Evolutionary conservation across 768 basidiomycete genomes (phyloP).

Genomic region (Macrolepiota albuminosa): DNA sequence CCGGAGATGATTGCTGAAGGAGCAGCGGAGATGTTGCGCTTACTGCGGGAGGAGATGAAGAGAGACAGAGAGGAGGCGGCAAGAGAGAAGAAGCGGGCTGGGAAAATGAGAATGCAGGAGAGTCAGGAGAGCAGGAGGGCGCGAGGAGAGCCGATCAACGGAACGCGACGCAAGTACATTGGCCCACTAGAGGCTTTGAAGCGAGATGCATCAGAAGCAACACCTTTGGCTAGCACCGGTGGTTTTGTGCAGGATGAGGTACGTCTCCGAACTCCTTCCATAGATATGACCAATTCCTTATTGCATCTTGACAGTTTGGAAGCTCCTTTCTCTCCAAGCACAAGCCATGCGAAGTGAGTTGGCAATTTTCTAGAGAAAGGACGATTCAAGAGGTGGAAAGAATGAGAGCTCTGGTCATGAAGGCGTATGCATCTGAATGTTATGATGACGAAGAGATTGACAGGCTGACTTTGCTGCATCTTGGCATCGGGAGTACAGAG

Average conservation of each 20-base stretch:
- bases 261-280: not conserved
- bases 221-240: not conserved
- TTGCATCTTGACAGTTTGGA: not conserved
- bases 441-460: not conserved
- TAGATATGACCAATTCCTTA: not conserved
- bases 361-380: not conserved
- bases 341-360: not conserved
- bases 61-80: not conserved
- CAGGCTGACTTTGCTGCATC: not conserved
- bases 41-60: not conserved
- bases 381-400: not conserved
- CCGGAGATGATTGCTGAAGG: not conserved
- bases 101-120: not conserved
- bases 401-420: not conserved
- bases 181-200: not conserved
- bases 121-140: not conserved
- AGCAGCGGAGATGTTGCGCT: not conserved
- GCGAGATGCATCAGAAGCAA: not conserved
- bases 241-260: not conserved
- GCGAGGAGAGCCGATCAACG: not conserved
- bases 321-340: not conserved
- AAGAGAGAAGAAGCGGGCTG: not conserved
- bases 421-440: not conserved
- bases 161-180: not conserved
- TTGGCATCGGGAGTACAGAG: not conserved